phyloP scores from a whole-genome alignment of 2,329 filamentous ascomycete species.

The Aspergillus pseudoviridinutans region DNA sequence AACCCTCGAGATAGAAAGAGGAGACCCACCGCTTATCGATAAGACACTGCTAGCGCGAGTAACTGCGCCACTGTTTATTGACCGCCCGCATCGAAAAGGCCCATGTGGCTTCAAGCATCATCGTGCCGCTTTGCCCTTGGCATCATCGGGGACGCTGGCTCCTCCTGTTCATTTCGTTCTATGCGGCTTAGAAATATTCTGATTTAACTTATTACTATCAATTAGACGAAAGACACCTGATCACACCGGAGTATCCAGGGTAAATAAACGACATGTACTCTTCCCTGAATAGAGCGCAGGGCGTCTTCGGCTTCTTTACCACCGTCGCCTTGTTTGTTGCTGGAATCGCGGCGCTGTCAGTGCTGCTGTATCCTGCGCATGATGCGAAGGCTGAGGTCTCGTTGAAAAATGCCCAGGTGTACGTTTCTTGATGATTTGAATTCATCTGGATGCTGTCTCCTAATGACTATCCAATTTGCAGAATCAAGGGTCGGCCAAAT shows the following conservation, averaged over 20 bases:
- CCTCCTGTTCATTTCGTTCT: background rate
- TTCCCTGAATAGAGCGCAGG: slow-evolving; percentile 77
- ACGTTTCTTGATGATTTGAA: slow-evolving; percentile 30
- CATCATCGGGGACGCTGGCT: background rate
- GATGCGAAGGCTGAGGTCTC: slow-evolving; percentile 51
- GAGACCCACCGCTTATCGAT: slow-evolving; percentile 11
- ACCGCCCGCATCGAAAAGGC: slow-evolving; percentile 21
- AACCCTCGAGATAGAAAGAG: background rate
- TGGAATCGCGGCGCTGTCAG: slow-evolving; percentile 74
- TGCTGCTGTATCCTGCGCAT: slow-evolving; percentile 56
- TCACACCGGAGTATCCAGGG: background rate
- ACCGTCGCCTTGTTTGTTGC: slow-evolving; percentile 82
- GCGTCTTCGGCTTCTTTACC: slow-evolving; percentile 97
- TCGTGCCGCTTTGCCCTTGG: background rate
- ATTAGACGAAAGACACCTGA: background rate
- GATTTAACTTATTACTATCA: background rate
- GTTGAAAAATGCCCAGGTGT: slow-evolving; percentile 75
- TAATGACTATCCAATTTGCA: slow-evolving; percentile 32
- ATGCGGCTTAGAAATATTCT: background rate
- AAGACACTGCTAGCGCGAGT: background rate
- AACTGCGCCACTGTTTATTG: slow-evolving; percentile 15
- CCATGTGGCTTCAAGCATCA: slow-evolving; percentile 17
- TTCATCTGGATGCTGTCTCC: background rate
- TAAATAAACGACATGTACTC: slow-evolving; percentile 68
- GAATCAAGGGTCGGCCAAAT: slow-evolving; percentile 85